Conservation (phyloP, 768 basidiomycete species). For the Kwoniella botswanensis region DNA sequence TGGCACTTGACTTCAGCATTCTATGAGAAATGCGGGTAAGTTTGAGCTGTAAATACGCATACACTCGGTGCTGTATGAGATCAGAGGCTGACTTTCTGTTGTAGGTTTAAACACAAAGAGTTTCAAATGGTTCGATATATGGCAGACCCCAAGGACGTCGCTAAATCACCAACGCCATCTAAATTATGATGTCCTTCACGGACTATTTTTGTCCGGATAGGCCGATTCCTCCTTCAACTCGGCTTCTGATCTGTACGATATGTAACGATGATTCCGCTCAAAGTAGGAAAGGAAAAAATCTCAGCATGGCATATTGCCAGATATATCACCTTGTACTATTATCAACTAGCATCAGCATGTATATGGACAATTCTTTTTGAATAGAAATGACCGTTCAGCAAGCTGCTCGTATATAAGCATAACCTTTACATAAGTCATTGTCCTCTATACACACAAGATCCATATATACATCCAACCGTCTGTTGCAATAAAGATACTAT, state of each 20-base stretch:
- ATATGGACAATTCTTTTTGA: not conserved
- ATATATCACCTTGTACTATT: not conserved
- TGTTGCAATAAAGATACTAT: not conserved
- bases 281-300: not conserved
- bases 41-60: not conserved
- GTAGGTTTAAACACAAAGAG: constrained; percentile 74
- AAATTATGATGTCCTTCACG: constrained; percentile 10
- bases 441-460: not conserved
- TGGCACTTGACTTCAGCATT: constrained; percentile 67
- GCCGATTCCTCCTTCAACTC: too few species aligned
- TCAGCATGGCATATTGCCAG: not conserved
- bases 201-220: too few species aligned
- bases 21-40: constrained; percentile 80
- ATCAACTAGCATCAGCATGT: constrained; percentile 1
- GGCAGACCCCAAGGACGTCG: constrained; percentile 25
- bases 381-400: too few species aligned
- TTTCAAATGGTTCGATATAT: constrained; percentile 76
- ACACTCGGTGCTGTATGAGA: not conserved
- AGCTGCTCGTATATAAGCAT: not conserved
- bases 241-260: too few species aligned
- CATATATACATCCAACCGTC: not conserved
- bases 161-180: constrained; percentile 20
- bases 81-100: not conserved
- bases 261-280: not conserved
- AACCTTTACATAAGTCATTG: too few species aligned